These are phyloP conservation scores for Nemania abortiva DNA, from an alignment of 2,329 filamentous ascomycete genomes.

Conservation along the genomic window DNA sequence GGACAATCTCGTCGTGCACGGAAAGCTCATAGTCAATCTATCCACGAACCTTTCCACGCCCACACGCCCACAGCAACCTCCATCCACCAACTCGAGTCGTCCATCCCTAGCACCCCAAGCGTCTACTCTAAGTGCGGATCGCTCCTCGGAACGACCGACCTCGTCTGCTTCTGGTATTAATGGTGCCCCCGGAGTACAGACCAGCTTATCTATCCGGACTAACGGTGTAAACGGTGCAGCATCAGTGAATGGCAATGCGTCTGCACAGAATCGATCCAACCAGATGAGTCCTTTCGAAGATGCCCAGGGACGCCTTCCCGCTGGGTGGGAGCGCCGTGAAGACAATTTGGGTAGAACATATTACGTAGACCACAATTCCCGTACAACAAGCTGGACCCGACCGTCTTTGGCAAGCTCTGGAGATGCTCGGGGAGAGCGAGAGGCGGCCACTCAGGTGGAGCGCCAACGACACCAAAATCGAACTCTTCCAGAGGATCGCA, in stretches of 20 bases:
- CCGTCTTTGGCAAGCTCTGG: conserved; percentile 82
- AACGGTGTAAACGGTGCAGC: conserved; percentile 59
- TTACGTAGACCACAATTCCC: conserved; percentile 97
- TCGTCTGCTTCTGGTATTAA: conserved; percentile 66
- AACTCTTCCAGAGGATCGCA: conserved; percentile 94
- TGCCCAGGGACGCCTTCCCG: conserved; percentile 89
- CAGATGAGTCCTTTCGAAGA: conserved; percentile 95
- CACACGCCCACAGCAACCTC: conserved; percentile 61
- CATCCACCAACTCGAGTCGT: conserved; percentile 58
- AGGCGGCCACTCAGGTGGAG: conserved; percentile 93
- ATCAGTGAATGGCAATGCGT: conserved; percentile 54
- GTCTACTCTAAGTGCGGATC: conserved; percentile 60
- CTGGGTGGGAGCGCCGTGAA: conserved; percentile 95
- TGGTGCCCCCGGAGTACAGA: conserved; percentile 57
- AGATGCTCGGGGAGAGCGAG: conserved; percentile 81
- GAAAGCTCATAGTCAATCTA: conserved; percentile 95
- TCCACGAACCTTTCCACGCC: conserved; percentile 88
- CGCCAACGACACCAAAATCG: conserved; percentile 94
- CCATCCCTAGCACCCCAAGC: conserved; percentile 60
- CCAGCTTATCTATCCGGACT: conserved; percentile 60
- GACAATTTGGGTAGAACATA: conserved; percentile 96
- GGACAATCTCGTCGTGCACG: conserved; percentile 96
- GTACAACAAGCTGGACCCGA: conserved; percentile 95
- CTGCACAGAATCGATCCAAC: conserved; percentile 58
- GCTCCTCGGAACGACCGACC: conserved; percentile 62